Percentiles rank a stretch among this genome's conserved stretches.
phyloP scores from a whole-genome alignment of 768 basidiomycete genomes.

The Leucocoprinus leucothites region DNA sequence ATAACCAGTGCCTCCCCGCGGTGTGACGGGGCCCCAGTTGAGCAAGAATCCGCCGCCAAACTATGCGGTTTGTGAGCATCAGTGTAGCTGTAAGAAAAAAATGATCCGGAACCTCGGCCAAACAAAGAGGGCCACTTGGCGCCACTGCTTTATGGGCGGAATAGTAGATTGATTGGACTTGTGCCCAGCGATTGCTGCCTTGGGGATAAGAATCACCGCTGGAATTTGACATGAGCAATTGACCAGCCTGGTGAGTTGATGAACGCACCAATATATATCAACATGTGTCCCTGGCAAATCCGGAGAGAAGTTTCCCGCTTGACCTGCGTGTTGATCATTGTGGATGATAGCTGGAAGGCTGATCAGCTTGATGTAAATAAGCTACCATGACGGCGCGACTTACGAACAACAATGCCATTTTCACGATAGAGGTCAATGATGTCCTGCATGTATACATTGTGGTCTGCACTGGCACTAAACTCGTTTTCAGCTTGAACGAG shows the following conservation, averaged over 20 bases:
- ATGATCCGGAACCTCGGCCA: conserved; percentile 37
- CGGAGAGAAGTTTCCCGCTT: conserved; percentile 47
- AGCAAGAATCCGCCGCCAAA: conserved; percentile 49
- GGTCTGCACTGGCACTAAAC: conserved; percentile 38
- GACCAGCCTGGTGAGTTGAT: background rate
- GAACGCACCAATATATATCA: conserved; percentile 45
- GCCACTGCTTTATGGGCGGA: conserved; percentile 41
- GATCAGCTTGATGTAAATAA: background rate
- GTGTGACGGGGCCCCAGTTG: conserved; percentile 37
- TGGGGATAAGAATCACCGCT: conserved; percentile 54
- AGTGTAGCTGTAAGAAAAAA: background rate
- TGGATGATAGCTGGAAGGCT: conserved; percentile 38
- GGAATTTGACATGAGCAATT: background rate
- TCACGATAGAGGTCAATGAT: conserved; percentile 42
- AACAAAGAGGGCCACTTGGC: conserved; percentile 45
- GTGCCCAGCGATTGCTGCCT: conserved; percentile 43
- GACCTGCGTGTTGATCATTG: conserved; percentile 48
- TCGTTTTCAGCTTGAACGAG: conserved; percentile 57
- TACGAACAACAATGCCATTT: conserved; percentile 47
- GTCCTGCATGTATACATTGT: conserved; percentile 48
- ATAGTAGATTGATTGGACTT: conserved; percentile 47
- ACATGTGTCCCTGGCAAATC: conserved; percentile 42
- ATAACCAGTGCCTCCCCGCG: conserved; percentile 45
- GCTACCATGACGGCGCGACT: conserved; percentile 15
- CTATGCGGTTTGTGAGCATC: conserved; percentile 20